phyloP scores from a whole-genome alignment of 2,329 filamentous ascomycete species.

The Microsporum canis region DNA sequence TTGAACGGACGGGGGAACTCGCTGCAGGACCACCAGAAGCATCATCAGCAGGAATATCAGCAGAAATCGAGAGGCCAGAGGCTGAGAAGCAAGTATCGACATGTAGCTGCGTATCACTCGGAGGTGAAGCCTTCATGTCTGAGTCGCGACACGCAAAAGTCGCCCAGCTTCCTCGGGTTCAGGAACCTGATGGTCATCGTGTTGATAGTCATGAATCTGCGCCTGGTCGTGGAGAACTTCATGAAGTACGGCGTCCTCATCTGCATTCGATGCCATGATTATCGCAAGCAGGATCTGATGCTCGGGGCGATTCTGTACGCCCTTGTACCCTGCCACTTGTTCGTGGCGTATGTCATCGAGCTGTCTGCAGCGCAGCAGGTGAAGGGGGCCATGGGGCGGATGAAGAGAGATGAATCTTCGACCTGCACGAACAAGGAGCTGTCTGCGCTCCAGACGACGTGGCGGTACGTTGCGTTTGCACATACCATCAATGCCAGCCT shows the following conservation, averaged over 20 bases:
- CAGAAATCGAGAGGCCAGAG: neutral
- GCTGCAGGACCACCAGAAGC: conserved; percentile 5
- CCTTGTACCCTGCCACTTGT: conserved; percentile 78
- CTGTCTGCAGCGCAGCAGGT: conserved; percentile 69
- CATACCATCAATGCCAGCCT: conserved; percentile 76
- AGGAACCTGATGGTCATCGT: conserved; percentile 94
- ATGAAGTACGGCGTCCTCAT: conserved; percentile 97
- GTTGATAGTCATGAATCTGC: conserved; percentile 79
- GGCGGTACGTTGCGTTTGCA: conserved; percentile 66
- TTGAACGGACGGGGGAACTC: conserved; percentile 4
- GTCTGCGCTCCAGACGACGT: conserved; percentile 39
- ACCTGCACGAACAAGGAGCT: conserved; percentile 42
- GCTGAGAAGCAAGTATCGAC: conserved; percentile 62
- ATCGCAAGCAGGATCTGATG: conserved; percentile 63
- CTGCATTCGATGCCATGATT: conserved; percentile 81
- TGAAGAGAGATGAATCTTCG: conserved; percentile 41
- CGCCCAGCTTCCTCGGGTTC: conserved; percentile 85
- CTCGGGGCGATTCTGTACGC: conserved; percentile 71
- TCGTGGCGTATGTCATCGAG: conserved; percentile 85
- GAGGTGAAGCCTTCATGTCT: conserved; percentile 62
- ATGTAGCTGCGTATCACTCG: conserved; percentile 79
- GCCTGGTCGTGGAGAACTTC: conserved; percentile 92
- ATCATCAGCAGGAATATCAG: conserved; percentile 2
- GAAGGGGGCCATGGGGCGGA: conserved; percentile 51
- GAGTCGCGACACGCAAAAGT: conserved; percentile 63